A percentile compares a stretch with the other conserved stretches of the same genome.
These are phyloP conservation scores for Penicillium glabrum DNA, from an alignment of 2,329 filamentous ascomycete genomes.

Conservation along the genomic window DNA sequence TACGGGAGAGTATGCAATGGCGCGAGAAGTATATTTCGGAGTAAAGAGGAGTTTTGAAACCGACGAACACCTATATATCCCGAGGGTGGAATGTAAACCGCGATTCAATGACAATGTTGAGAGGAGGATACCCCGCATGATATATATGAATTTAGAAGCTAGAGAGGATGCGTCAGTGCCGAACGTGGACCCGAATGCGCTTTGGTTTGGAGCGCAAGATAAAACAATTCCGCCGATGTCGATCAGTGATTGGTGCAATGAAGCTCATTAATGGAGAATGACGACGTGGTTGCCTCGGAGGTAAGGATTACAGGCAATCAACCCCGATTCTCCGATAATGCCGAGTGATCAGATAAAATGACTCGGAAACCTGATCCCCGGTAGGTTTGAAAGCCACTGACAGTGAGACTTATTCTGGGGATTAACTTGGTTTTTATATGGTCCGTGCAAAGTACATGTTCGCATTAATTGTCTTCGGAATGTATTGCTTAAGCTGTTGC, in stretches of 20 bases:
- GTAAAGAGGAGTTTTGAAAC: background rate
- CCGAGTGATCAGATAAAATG: background rate
- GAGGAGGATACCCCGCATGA: background rate
- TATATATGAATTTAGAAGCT: background rate
- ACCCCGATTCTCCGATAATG: conserved; percentile 4
- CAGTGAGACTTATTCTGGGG: background rate
- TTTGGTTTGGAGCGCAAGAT: background rate
- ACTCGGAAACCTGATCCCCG: background rate
- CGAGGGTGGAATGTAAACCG: background rate
- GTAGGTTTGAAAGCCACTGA: too few species aligned
- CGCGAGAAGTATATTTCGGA: background rate
- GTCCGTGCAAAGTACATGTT: too few species aligned
- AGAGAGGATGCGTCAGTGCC: background rate
- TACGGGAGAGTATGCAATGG: background rate
- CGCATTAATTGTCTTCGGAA: too few species aligned
- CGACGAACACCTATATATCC: background rate
- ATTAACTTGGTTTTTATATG: too few species aligned
- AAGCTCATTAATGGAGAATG: background rate
- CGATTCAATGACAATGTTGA: background rate
- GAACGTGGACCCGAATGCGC: background rate
- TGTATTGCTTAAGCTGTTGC: background rate
- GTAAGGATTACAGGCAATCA: conserved; percentile 8
- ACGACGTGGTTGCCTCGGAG: background rate
- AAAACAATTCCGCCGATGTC: background rate
- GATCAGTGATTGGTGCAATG: background rate